Base-by-base conservation (phyloP, 139 green algal genomes). In the Chlamydomonas sp. region DNA sequence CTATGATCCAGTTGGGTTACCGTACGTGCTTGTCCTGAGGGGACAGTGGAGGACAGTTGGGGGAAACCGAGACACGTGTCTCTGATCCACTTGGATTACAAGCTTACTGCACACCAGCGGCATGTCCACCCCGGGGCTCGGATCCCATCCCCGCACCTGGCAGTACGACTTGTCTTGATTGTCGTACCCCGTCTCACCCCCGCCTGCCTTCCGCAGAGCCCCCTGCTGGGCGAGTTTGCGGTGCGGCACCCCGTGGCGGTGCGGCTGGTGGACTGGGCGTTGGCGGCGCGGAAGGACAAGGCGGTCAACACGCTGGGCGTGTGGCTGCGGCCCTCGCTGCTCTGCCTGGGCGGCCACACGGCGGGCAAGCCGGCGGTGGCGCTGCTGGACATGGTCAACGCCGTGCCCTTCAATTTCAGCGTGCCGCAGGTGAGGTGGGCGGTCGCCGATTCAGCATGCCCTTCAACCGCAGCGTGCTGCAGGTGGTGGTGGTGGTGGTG, bases 391-490 rank as follows among this genome's bases (percentile, higher is more conserved):
- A 5, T 85, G 31, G 2, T 85, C 15, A 85, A 67, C 16, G 80
- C 80, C 15, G 66, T 57, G 80, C 80, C 80, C 64, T 12, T 69
- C 64, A 69, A 12, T 12, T 85, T 85, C 80, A 78, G 80, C 67
- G 6, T 77, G 57, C 66, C 80, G 14, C 10, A 20, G 66, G 80
- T 78, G 80, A 18, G 73, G 12, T 49, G 77, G 66, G 80, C 57
- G 15, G 1, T 58, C 9, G 75, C 63, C 8, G 75, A 63, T 4
- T 16, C 8, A 49, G 31, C 31, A 49, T 49, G 31, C 31, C 31
- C 31, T 49, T 49, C 31, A 49, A 49, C 31, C 0, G 31, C 31
- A 49, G 31, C 31, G 31, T 49, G 31, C 31, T 49, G 31, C 31
- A 49, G 31, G 31, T 49, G 31, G 31, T 49, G 31, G 31, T 49